Base-by-base conservation (phyloP, 2,329 filamentous ascomycete species). In the Penicillium janthinellum region DNA sequence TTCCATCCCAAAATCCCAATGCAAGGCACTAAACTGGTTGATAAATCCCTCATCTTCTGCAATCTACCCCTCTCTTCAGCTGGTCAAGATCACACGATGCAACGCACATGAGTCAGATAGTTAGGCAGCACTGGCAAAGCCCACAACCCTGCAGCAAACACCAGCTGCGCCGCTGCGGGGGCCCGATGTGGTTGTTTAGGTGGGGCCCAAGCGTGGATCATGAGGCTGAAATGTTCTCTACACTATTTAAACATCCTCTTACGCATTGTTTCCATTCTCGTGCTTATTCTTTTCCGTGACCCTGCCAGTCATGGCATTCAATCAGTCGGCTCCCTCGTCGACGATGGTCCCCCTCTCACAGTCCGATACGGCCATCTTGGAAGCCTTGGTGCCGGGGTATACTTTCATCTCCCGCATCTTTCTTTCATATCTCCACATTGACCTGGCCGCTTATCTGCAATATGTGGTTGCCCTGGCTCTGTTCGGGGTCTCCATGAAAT, bases 321-420 rank as follows among this genome's bases (percentile, higher is more conserved):
- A 64, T 47, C 62, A 62, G 37, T 54, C 63, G 35, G 64, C 52
- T 17, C 48, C 59, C 20, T 53, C 60, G 12, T 54, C 64, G 22
- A 60, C 54, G 15, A 58, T 44, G 15, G 51, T 22, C 49, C 55
- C 60, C 34, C 38, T 64, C 50, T 60, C 59, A 5, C 66, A 65
- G 5, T 61, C 66, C 2, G 70, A 75, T 42, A 68, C 69, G 0
- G 66, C 66, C 4, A 60, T 75, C 41, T 77, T 90, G 35, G 87
- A 90, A 69, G 81, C 82, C 62, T 82, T 90, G 71, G 84, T 90
- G 65, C 88, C 88, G 0, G 87, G 88, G 17, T 88, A 89, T 71
- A 84, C 85, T 7, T 73, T 86, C 58, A 74, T 88, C 56, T 83
- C 84, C 0, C 77, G 79, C 1, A 78, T 82, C 1, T 68, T 87